phyloP scores from a whole-genome alignment of 495 filamentous ascomycete genomes.

The Paragyromitra xinjiangensis region DNA sequence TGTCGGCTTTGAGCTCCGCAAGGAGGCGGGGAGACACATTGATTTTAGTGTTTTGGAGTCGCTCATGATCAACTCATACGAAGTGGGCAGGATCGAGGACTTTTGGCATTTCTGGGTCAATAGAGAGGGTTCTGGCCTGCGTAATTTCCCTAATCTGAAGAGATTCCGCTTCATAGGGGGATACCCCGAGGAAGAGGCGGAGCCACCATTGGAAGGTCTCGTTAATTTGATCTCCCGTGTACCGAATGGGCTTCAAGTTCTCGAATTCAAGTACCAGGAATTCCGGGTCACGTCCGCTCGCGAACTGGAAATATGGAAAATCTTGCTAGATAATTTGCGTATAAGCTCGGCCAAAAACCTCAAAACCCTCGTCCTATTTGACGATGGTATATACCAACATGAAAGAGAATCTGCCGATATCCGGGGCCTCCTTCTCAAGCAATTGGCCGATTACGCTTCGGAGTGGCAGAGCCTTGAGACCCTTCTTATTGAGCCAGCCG shows the following conservation, averaged over 20 bases:
- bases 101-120: not conserved
- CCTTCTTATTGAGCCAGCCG: not conserved
- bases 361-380: not conserved
- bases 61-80: not conserved
- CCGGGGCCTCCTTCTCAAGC: not conserved
- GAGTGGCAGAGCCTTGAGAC: not conserved
- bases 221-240: not conserved
- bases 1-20: not conserved
- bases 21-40: not conserved
- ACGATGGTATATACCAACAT: not conserved
- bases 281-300: not conserved
- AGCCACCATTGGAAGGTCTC: not conserved
- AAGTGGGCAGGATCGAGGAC: not conserved
- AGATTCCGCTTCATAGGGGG: not conserved
- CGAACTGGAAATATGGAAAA: not conserved
- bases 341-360: not conserved
- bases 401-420: not conserved
- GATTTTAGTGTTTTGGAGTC: conserved; percentile 6
- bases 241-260: conserved; percentile 4
- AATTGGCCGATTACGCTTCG: not conserved
- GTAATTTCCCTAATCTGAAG: not conserved
- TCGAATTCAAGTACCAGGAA: not conserved
- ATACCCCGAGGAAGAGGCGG: not conserved
- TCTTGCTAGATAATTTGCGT: not conserved
- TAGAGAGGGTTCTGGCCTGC: not conserved